Base-by-base conservation (phyloP, 2,329 filamentous ascomycete species). In the Penicillium sp. region DNA sequence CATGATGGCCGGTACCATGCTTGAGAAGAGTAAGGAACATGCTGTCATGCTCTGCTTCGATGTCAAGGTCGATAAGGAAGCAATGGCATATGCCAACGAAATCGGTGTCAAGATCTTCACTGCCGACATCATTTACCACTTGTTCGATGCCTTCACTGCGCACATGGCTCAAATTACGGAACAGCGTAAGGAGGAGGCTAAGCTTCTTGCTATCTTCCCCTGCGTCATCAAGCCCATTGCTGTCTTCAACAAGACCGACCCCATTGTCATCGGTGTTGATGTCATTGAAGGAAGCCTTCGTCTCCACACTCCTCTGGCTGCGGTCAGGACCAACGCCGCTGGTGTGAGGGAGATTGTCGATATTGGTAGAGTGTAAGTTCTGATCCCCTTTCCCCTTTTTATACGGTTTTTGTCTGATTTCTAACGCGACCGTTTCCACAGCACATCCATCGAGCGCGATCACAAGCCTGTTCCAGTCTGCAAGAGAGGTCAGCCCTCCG, bases 31-130 rank as follows among this genome's bases (percentile, higher is more conserved):
- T 16, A 91, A 91, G 63, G 92, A 99, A 71, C 95, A 87, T 65
- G 94, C 94, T n/a, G 90, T 97, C 72, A 99, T 99, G 94, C 86
- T 99, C 48, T 97, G 94, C 75, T 99, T 99, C 82, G 95, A 99
- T 73, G 94, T 99, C 77, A 97, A 97, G 80, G 90, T 99, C 16
- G 94, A 99, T 78, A 97, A 96, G 75, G 94, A 99, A 71, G 94
- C 94, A 0, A 86, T 88, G 62, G 82, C 84, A 10, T 96, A 97
- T 67, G 94, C 94, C 12, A 91, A 97, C 18, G 91, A 97, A 54
- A 86, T 96, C 59, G 91, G 91, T 49, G 90, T 99, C 78, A 97
- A 96, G 81, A 90, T 99, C 67, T 99, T 99, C 80, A 96, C 91
- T 3, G 94, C 95, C 3, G 93, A 99, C 75, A 99, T 99, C 67